Base-by-base conservation (phyloP, 371 early-diverging fungal genomes). In the Mortierella sp. region DNA sequence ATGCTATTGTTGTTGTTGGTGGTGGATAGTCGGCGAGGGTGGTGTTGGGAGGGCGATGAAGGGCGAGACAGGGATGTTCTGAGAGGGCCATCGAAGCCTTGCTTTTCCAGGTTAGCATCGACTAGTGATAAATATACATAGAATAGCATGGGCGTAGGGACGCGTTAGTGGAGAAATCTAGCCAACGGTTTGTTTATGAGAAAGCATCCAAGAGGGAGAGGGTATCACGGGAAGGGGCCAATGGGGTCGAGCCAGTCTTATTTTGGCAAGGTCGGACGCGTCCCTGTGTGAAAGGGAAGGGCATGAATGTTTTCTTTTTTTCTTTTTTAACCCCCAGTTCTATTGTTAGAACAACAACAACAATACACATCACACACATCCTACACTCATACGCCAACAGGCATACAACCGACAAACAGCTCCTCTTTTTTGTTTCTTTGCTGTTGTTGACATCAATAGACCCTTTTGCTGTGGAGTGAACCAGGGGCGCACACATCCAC, bases 41-140 rank as follows among this genome's bases (percentile, higher is more conserved):
- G 54, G 26, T 79, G 79, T 45, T 44, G 70, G 3, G 75, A 47
- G 72, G 75, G 76, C 11, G 80, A 63, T 44, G 65, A 38, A 24
- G 80, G n/a, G 5, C 73, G 80, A 31, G 80, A 55, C 16, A 48
- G 73, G 24, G 68, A 24, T 24, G 45, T 10, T 24, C 21, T 68
- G 68, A 45, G 45, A 19, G 76, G 50, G n/a, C 50, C 47, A 21
- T 47, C 45, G 42, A 76, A 68, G 52, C 42, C 44, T 47, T 65
- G 45, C 38, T 65, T 65, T 65, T 65, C 68, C 42, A 38, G 68
- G 68, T 24, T 42, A 65, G 42, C 68, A 65, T 72, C 50, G 28
- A 31, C 13, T 47, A 60, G n/a, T 24, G 60, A 58, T n/a, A 21
- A 6, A 24, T 24, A 42, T 38, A 19, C 21, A 65, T 38, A 65